Evolutionary conservation across 306 rosid genomes (phyloP).

Genomic region (Rosa persica): DNA sequence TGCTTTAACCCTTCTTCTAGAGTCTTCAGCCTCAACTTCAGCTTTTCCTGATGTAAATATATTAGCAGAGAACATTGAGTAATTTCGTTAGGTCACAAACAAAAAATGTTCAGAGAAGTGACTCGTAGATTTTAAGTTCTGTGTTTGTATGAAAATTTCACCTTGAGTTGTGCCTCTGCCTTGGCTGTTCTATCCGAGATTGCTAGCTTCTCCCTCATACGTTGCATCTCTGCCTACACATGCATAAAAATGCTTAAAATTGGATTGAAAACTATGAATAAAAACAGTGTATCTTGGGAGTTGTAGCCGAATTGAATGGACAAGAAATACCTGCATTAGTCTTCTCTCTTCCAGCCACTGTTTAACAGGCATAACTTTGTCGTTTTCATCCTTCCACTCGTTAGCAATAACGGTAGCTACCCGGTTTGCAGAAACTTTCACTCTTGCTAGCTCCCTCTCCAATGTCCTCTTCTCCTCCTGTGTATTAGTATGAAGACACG

Average conservation of each 20-base stretch:
- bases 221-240: slow-evolving; percentile 82
- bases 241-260: neutral
- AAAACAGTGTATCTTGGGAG: neutral
- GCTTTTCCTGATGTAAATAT: slow-evolving; percentile 58
- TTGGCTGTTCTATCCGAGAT: slow-evolving; percentile 85
- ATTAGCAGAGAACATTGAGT: slow-evolving; percentile 6
- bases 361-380: slow-evolving; percentile 89
- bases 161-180: slow-evolving; percentile 97
- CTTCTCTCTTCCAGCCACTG: slow-evolving; percentile 97
- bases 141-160: slow-evolving; percentile 21
- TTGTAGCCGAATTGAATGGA: neutral
- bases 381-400: slow-evolving; percentile 95
- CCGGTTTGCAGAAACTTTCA: slow-evolving; percentile 77
- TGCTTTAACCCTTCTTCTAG: slow-evolving; percentile 84
- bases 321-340: slow-evolving; percentile 63
- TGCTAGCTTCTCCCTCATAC: slow-evolving; percentile 79
- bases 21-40: slow-evolving; percentile 80
- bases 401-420: slow-evolving; percentile 81
- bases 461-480: slow-evolving; percentile 92
- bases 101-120: slow-evolving; percentile 1
- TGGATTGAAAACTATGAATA: neutral
- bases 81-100: neutral
- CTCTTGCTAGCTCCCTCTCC: slow-evolving; percentile 89
- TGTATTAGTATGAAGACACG: slow-evolving; percentile 15
- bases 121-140: neutral